Percentiles rank a stretch among this genome's conserved stretches.
phyloP scores from a whole-genome alignment of 805 yeast genomes.

The Blastobotrys parvus region DNA sequence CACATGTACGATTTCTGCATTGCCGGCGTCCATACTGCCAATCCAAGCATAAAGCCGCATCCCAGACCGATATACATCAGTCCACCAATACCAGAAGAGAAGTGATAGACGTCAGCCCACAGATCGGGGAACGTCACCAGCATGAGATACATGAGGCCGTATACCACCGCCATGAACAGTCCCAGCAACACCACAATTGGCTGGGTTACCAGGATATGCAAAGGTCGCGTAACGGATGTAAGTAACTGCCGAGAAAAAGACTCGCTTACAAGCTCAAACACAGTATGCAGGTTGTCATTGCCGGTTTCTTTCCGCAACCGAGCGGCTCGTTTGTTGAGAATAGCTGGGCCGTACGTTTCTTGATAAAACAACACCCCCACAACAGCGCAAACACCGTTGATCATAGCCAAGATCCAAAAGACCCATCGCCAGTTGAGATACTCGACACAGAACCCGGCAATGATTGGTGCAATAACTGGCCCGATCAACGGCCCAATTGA shows the following conservation, averaged over 20 bases:
- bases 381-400: slow-evolving; percentile 42
- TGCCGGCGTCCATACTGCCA: slow-evolving; percentile 38
- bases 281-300: slow-evolving; percentile 47
- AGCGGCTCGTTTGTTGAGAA: slow-evolving; percentile 40
- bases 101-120: slow-evolving; percentile 41
- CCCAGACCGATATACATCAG: slow-evolving; percentile 52
- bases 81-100: slow-evolving; percentile 42
- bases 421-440: slow-evolving; percentile 54
- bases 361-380: slow-evolving; percentile 38
- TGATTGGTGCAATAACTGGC: slow-evolving; percentile 41
- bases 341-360: slow-evolving; percentile 53
- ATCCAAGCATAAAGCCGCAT: slow-evolving; percentile 45
- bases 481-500: slow-evolving; percentile 54
- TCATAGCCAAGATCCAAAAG: slow-evolving; percentile 48
- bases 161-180: slow-evolving; percentile 53
- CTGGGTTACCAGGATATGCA: slow-evolving; percentile 42
- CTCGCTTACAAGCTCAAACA: slow-evolving; percentile 36
- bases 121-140: slow-evolving; percentile 52
- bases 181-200: slow-evolving; percentile 62
- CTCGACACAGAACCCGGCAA: slow-evolving; percentile 49
- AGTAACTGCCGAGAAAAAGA: slow-evolving; percentile 17
- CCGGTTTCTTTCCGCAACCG: slow-evolving; percentile 45
- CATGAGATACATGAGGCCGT: slow-evolving; percentile 59
- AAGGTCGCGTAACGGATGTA: slow-evolving; percentile 50
- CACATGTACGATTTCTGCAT: slow-evolving; percentile 35